Evolutionary conservation across 352 stramenopile genomes (phyloP), one percentile per base, ranked within the genome.

Genomic region (Globisporangium nunn): DNA sequence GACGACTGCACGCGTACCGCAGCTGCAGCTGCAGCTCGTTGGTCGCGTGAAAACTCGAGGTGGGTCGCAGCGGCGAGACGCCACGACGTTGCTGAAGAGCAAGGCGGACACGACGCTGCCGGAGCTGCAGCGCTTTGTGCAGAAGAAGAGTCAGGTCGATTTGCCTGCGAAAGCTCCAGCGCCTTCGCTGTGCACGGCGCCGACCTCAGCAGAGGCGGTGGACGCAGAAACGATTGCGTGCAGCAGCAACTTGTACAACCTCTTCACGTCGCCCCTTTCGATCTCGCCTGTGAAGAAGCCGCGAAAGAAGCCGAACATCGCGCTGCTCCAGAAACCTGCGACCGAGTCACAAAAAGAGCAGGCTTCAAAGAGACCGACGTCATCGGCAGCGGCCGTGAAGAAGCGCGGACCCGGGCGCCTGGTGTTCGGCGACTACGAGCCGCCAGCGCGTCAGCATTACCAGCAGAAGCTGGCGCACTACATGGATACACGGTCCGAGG

Each of bases 391-490:
- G 28, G 15, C 23, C 7, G 46, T 58, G 15, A 67, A 67, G 12
- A 74, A 84, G 51, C 67, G 68, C 35, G 78, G 77, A 12, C 65
- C 68, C 5, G 84, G 84, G 11, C 74, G 84, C n/a, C 50, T 93
- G 0, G 54, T 91, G 14, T 92, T 93, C 51, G 80, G 81, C 4
- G 69, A 81, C 54, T 92, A 88, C 52, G 67, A 81, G n/a, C 75
- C 75, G 11, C 71, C 78, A 6, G 72, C 65, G 52, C 74, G 72
- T 7, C 80, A 77, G 48, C 81, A 88, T 40, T 91, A 81, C 62
- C 78, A 88, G 58, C 74, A 89, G 33, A 88, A 88, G 61, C 75
- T 90, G 28, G 75, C 84, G 31, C 75, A 85, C 41, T 91, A 93
- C 62, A 88, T 88, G 71, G 75, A 77, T 47, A 58, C 63, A 55